A percentile compares a stretch with the other conserved stretches of the same genome.
Conservation (phyloP, 805 yeast genomes). For the Lachancea dasiensis region DNA sequence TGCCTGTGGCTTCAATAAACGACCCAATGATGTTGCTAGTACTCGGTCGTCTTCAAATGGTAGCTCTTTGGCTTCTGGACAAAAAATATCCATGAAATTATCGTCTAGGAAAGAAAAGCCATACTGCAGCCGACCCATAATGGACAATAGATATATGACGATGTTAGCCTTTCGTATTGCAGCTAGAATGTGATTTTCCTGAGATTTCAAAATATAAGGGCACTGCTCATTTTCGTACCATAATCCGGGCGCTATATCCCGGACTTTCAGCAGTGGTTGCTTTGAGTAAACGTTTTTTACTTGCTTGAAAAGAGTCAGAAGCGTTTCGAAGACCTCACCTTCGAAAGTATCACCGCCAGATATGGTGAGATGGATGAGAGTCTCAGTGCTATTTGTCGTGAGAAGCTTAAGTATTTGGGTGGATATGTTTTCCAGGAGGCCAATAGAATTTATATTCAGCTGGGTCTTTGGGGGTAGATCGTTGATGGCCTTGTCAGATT, state of each 20-base stretch:
- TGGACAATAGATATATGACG: constrained; percentile 82
- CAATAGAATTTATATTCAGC: constrained; percentile 59
- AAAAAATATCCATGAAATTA: constrained; percentile 78
- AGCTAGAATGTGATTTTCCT: constrained; percentile 40
- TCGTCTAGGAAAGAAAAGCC: constrained; percentile 86
- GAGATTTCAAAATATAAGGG: constrained; percentile 50
- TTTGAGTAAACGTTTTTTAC: constrained; percentile 63
- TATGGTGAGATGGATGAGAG: constrained; percentile 64
- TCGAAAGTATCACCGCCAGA: constrained; percentile 59
- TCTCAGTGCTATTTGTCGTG: constrained; percentile 70
- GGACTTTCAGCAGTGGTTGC: constrained; percentile 66
- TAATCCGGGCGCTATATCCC: constrained; percentile 63
- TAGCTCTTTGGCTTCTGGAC: constrained; percentile 45
- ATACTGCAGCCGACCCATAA: constrained; percentile 75
- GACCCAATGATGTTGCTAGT: constrained; percentile 31
- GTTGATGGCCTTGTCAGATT: constrained; percentile 19
- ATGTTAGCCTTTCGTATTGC: constrained; percentile 79
- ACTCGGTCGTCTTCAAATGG: constrained; percentile 8
- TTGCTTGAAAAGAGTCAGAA: constrained; percentile 73
- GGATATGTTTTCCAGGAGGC: constrained; percentile 74
- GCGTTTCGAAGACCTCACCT: constrained; percentile 53
- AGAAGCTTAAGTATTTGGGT: constrained; percentile 72
- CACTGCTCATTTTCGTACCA: constrained; percentile 60
- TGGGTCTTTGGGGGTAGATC: constrained; percentile 47
- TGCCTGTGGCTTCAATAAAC: constrained; percentile 75